Evolutionary conservation across 1,139 yeast species (phyloP).

Genomic region (Arxiozyma heterogenica): DNA sequence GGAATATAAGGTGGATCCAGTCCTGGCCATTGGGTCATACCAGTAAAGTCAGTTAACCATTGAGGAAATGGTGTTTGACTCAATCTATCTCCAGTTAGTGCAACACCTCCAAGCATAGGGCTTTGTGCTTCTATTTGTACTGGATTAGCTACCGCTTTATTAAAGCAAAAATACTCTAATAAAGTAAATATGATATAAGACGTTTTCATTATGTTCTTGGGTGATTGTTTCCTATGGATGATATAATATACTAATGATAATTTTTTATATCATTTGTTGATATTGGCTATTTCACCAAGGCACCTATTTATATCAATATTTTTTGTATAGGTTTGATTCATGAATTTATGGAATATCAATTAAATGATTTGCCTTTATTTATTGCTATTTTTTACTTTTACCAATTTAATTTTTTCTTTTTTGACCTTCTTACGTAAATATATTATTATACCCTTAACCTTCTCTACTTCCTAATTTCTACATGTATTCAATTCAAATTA

Average conservation of each 20-base stretch:
- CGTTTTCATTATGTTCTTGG: not conserved
- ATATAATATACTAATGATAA: not conserved
- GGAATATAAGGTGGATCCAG: slow-evolving; percentile 81
- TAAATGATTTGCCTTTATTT: no score
- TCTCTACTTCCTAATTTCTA: not conserved
- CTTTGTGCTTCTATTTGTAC: not conserved
- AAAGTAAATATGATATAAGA: not conserved
- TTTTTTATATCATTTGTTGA: not conserved
- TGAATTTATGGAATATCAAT: not conserved
- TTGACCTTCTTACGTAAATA: no score
- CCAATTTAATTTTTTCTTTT: no score
- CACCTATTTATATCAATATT: not conserved
- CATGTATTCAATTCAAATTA: not conserved
- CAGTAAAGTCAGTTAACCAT: slow-evolving; percentile 73
- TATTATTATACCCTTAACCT: not conserved
- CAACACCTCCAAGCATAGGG: slow-evolving; percentile 6
- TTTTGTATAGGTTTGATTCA: not conserved
- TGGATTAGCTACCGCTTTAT: not conserved
- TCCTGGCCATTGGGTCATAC: slow-evolving; percentile 73
- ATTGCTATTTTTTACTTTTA: not conserved
- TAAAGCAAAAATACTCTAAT: not conserved
- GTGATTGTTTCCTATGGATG: not conserved
- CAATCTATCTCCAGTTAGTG: slow-evolving; percentile 8
- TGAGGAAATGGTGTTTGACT: slow-evolving; percentile 50
- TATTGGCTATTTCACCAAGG: not conserved